Conservation (phyloP, 306 rosid species). For the Rosa chinensis region DNA sequence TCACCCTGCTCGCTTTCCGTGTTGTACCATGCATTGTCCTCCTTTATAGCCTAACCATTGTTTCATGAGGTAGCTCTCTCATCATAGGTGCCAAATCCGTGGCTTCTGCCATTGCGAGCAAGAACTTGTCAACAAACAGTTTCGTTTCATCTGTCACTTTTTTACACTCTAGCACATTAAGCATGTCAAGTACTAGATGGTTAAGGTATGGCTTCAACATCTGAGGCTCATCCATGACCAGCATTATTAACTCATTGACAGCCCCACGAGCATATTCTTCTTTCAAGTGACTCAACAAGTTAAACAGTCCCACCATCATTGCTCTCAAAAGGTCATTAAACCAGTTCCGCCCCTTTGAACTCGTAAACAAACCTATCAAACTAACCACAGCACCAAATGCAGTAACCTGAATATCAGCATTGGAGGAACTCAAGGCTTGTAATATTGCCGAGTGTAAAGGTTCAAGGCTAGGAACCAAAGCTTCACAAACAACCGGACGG, state of each 20-base stretch:
- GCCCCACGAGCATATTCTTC: conserved; percentile 12
- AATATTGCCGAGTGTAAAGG: background rate
- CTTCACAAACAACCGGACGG: conserved; percentile 13
- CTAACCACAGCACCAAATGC: conserved; percentile 21
- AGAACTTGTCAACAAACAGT: conserved; percentile 14
- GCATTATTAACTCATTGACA: conserved; percentile 21
- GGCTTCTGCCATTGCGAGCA: conserved; percentile 18
- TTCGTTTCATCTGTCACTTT: conserved; percentile 10
- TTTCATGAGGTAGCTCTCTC: conserved; percentile 5
- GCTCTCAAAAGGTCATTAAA: conserved; percentile 19
- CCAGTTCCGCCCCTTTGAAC: conserved; percentile 17
- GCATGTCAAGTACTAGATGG: conserved; percentile 21
- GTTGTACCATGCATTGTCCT: background rate
- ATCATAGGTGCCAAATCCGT: conserved; percentile 7
- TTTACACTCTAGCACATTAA: conserved; percentile 6
- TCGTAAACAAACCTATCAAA: conserved; percentile 7
- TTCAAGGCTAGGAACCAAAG: conserved; percentile 5
- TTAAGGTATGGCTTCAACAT: conserved; percentile 20
- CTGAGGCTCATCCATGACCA: conserved; percentile 10
- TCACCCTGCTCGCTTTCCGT: background rate
- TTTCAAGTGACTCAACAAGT: conserved; percentile 15
- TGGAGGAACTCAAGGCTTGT: background rate
- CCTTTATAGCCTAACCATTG: conserved; percentile 8
- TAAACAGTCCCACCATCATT: conserved; percentile 21
- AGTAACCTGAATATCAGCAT: conserved; percentile 18